Evolutionary conservation across 75 land plant species (phyloP).

Genomic region (Picea glauca): DNA sequence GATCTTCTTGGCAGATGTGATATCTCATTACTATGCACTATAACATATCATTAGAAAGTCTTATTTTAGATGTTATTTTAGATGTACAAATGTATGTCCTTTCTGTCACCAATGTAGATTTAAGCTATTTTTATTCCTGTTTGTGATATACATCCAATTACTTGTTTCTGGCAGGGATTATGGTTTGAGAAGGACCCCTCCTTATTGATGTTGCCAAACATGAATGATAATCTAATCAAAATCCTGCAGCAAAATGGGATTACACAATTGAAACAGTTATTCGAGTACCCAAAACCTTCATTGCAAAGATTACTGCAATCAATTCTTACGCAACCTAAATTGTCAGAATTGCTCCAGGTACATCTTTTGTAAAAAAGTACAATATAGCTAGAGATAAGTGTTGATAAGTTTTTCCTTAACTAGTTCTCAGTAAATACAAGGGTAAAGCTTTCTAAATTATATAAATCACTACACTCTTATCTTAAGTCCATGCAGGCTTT

Average conservation of each 20-base stretch:
- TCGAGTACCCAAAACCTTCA: conserved; percentile 33
- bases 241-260: conserved; percentile 42
- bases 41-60: neutral
- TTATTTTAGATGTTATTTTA: neutral
- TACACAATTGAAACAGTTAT: conserved; percentile 42
- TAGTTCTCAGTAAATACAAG: neutral
- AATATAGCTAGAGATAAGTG: neutral
- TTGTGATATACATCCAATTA: no score
- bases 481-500: conserved; percentile 35
- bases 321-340: conserved; percentile 2
- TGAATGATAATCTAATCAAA: conserved; percentile 43
- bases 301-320: conserved; percentile 43
- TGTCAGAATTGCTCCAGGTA: conserved; percentile 10
- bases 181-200: conserved; percentile 65
- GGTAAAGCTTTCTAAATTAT: no score
- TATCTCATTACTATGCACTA: neutral
- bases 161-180: conserved; percentile 50
- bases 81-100: neutral
- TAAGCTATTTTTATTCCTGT: neutral
- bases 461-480: no score
- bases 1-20: neutral
- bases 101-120: neutral
- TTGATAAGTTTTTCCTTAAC: neutral
- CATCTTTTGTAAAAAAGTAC: neutral
- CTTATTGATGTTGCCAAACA: conserved; percentile 80